Evolutionary conservation across 2,329 filamentous ascomycete genomes (phyloP).

Genomic region (Stagonosporopsis vannaccii): DNA sequence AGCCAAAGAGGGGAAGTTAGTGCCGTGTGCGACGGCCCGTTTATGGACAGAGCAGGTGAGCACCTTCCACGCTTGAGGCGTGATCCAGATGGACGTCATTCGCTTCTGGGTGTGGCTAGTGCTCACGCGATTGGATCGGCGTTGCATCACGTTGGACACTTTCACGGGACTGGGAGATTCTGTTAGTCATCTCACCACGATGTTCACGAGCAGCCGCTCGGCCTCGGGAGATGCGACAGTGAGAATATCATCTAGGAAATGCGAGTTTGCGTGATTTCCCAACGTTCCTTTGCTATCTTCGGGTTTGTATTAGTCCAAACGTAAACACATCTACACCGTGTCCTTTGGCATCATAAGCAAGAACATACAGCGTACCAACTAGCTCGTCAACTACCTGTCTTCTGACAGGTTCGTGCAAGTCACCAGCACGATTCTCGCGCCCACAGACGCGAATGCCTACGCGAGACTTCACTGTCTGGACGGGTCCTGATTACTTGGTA

Average conservation of each 20-base stretch:
- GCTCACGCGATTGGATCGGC: slow-evolving; percentile 6
- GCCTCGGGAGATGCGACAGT: background rate
- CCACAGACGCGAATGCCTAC: background rate
- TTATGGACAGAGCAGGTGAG: slow-evolving; percentile 18
- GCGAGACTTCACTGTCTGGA: background rate
- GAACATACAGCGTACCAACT: background rate
- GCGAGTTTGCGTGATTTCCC: background rate
- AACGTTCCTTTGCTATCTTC: background rate
- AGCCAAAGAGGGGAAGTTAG: slow-evolving; percentile 19
- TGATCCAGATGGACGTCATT: slow-evolving; percentile 13
- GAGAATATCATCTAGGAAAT: background rate
- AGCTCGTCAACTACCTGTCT: background rate
- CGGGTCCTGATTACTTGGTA: background rate
- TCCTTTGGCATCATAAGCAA: background rate
- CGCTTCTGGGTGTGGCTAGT: slow-evolving; percentile 9
- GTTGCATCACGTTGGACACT: background rate
- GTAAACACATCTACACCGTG: background rate
- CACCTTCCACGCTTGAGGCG: slow-evolving; percentile 11
- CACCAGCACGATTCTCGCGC: background rate
- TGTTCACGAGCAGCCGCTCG: background rate
- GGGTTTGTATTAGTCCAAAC: background rate
- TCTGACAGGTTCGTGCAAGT: background rate
- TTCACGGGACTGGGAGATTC: background rate
- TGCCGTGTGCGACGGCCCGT: slow-evolving; percentile 29
- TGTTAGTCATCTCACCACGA: background rate